Conservation (phyloP, 306 rosid genomes). For the Citrullus colocynthis region DNA sequence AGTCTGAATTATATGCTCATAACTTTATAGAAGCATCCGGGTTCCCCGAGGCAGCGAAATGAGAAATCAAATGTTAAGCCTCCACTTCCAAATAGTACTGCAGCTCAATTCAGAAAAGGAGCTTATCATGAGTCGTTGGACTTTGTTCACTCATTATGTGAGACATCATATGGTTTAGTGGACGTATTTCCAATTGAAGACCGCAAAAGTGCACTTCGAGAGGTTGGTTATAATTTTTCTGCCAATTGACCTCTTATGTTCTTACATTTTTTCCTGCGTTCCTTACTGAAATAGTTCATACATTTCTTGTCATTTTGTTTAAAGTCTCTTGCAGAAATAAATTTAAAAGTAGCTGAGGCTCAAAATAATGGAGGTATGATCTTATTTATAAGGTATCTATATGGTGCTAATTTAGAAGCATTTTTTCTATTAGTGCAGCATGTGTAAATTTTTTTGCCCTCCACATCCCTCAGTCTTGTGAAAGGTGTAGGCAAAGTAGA, state of each 20-base stretch:
- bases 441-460: too few species aligned
- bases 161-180: slow-evolving; percentile 88
- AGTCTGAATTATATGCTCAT: background rate
- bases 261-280: background rate
- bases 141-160: slow-evolving; percentile 87
- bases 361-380: slow-evolving; percentile 79
- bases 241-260: background rate
- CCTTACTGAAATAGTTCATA: slow-evolving; percentile 1
- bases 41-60: slow-evolving; percentile 58
- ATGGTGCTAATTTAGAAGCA: background rate
- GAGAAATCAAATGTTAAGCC: slow-evolving; percentile 66
- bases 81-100: slow-evolving; percentile 53
- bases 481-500: too few species aligned
- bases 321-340: slow-evolving; percentile 80
- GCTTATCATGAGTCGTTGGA: slow-evolving; percentile 86
- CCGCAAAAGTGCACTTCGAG: slow-evolving; percentile 89
- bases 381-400: background rate
- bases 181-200: slow-evolving; percentile 95
- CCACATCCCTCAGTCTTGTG: too few species aligned
- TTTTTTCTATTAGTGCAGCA: background rate
- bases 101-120: slow-evolving; percentile 73
- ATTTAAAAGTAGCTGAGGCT: slow-evolving; percentile 53
- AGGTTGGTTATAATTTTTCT: slow-evolving; percentile 44
- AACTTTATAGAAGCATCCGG: slow-evolving; percentile 51
- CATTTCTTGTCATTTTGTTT: slow-evolving; percentile 22